phyloP scores from a whole-genome alignment of 2,329 filamentous ascomycete species.

The Bimuria novae-zelandiae region DNA sequence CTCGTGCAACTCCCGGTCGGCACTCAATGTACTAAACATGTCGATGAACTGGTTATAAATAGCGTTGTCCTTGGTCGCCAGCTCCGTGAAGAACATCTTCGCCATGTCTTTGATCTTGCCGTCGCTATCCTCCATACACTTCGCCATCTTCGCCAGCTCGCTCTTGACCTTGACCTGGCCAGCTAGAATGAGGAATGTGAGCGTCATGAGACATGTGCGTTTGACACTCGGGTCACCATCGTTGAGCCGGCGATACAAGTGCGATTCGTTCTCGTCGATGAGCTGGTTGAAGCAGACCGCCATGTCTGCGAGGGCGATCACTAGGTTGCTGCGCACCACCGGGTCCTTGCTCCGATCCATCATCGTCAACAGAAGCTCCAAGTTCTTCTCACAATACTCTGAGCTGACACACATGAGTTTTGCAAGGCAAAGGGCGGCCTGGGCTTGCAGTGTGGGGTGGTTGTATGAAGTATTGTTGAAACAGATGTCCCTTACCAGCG shows the following conservation, averaged over 20 bases:
- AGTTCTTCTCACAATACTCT: slow-evolving; percentile 92
- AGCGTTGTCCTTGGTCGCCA: slow-evolving; percentile 97
- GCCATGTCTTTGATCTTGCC: slow-evolving; percentile 91
- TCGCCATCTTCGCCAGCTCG: slow-evolving; percentile 97
- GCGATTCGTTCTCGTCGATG: slow-evolving; percentile 98
- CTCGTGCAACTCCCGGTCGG: slow-evolving; percentile 79
- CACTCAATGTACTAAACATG: slow-evolving; percentile 93
- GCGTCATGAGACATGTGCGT: slow-evolving; percentile 95
- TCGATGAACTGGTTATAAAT: slow-evolving; percentile 99
- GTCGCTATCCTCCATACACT: slow-evolving; percentile 96
- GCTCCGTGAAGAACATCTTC: slow-evolving; percentile 97
- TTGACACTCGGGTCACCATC: slow-evolving; percentile 90
- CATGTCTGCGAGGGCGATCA: slow-evolving; percentile 97
- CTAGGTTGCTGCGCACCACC: slow-evolving; percentile 91
- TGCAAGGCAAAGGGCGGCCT: slow-evolving; percentile 90
- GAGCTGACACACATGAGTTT: slow-evolving; percentile 99
- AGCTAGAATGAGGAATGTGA: slow-evolving; percentile 95
- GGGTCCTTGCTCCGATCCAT: slow-evolving; percentile 93
- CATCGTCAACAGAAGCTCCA: slow-evolving; percentile 94
- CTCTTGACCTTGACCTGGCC: slow-evolving; percentile 99
- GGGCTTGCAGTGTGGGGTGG: slow-evolving; percentile 87
- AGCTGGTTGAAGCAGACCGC: slow-evolving; percentile 99
- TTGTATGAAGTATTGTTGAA: slow-evolving; percentile 87
- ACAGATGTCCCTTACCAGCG: slow-evolving; percentile 90
- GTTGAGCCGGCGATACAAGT: slow-evolving; percentile 89